Percentiles rank a stretch among this genome's conserved stretches.
These are phyloP conservation scores for Chenopodium formosanum DNA, from an alignment of 148 eudicot species.

Conservation along the genomic window DNA sequence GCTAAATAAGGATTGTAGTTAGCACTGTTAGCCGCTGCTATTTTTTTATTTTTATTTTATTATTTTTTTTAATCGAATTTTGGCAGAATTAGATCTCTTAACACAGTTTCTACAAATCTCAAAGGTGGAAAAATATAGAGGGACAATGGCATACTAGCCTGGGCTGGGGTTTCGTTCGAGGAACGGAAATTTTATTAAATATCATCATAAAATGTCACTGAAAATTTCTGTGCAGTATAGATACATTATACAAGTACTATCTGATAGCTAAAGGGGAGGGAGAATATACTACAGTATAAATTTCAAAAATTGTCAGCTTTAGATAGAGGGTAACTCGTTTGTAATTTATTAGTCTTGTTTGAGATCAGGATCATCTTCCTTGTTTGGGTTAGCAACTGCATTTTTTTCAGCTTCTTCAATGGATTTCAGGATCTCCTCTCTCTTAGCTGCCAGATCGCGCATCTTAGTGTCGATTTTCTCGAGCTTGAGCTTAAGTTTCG, in stretches of 20 bases:
- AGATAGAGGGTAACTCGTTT: not conserved
- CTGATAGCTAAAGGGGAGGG: not conserved
- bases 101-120: no score
- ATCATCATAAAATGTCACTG: not conserved
- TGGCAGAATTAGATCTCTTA: no score
- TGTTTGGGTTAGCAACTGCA: conserved; percentile 13
- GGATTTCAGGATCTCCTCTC: conserved; percentile 55
- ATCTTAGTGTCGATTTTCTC: conserved; percentile 60
- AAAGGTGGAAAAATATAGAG: no score
- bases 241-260: not conserved
- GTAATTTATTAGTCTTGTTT: conserved; percentile 26
- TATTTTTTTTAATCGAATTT: no score
- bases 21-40: not conserved
- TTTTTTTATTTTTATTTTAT: no score
- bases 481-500: conserved; percentile 51
- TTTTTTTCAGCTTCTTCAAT: conserved; percentile 43
- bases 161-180: not conserved
- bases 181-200: not conserved
- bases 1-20: not conserved
- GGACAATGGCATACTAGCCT: not conserved
- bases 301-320: no score
- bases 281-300: not conserved
- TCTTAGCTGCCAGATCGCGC: conserved; percentile 42
- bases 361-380: conserved; percentile 19
- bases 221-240: not conserved